Evolutionary conservation across 2,329 filamentous ascomycete genomes (phyloP), one percentile per base, ranked within the genome.

Genomic region (Penicillium sp.): DNA sequence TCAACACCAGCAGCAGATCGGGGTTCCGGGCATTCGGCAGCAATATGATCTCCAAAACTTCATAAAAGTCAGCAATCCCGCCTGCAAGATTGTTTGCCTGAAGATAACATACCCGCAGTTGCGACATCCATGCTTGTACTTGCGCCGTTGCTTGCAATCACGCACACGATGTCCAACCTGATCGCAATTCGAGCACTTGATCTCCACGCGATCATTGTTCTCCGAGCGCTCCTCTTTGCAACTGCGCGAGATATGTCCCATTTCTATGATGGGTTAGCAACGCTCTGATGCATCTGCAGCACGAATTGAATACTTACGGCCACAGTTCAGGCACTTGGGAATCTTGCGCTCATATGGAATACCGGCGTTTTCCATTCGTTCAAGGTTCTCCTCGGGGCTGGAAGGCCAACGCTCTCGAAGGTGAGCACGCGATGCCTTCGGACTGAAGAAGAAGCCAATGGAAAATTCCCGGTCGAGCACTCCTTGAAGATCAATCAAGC

Each of bases 401-500:
- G 62, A 55, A 40, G 81, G 81, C 81, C 81, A 84, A 41, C 76
- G 76, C 2, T 73, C 68, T 18, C 72, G 69, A 18, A 79, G 74
- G 40, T 70, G 74, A 11, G 69, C 69, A 51, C 81, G 79, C 56
- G 76, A 76, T 4, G 79, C 72, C 58, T 79, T 78, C 13, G 67
- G 58, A 11, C 68, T 74, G 60, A 74, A 77, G 64, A 76, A 81
- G 65, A 80, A 78, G 0, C 75, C 75, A 50, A 83, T 73, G 26
- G 76, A 71, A 53, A 77, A 84, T 56, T 78, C 76, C 66, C 79
- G 77, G 53, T 78, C 75, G 16, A 75, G 61, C 48, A 81, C 78
- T 43, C 82, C 82, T 57, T 81, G 74, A 9, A 83, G 71, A 56
- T 81, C 76, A 59, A 84, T 77, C 23, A 81, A 72, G 44, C 74